Percentiles rank a stretch among this genome's conserved stretches.
Conservation (phyloP, 768 basidiomycete species). For the Amanita pallidorosea region DNA sequence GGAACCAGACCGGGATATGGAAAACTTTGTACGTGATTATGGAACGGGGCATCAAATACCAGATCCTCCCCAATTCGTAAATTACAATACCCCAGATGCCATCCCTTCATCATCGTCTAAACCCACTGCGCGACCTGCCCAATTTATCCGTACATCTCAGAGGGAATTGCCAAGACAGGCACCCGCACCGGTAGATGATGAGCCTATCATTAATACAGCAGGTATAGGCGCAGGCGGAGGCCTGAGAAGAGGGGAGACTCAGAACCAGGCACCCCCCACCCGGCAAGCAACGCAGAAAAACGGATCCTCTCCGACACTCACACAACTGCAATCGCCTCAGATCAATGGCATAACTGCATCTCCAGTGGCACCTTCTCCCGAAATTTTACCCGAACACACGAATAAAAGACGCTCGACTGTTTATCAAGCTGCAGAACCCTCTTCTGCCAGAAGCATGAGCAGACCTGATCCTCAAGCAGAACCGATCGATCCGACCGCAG, state of each 20-base stretch:
- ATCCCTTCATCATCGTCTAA: constrained; percentile 49
- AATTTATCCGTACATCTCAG: constrained; percentile 36
- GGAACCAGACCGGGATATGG: constrained; percentile 82
- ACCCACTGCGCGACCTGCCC: constrained; percentile 45
- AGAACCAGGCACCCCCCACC: constrained; percentile 11
- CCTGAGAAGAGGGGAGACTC: constrained; percentile 23
- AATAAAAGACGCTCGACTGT: constrained; percentile 13
- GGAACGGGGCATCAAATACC: constrained; percentile 85
- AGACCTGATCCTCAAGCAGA: constrained; percentile 43
- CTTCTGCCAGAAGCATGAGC: constrained; percentile 21
- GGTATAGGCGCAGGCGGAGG: constrained; percentile 64
- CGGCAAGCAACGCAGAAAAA: constrained; percentile 22
- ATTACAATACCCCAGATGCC: constrained; percentile 61
- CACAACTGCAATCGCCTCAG: constrained; percentile 15
- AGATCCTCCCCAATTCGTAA: constrained; percentile 79
- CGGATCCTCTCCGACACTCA: constrained; percentile 10
- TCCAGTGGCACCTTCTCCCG: background rate
- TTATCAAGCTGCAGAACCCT: constrained; percentile 10
- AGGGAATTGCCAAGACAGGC: constrained; percentile 23
- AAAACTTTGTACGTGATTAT: constrained; percentile 79
- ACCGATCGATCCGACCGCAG: constrained; percentile 50
- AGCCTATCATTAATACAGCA: constrained; percentile 45
- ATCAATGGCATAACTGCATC: constrained; percentile 16
- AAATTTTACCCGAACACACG: background rate
- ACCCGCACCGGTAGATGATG: constrained; percentile 24